Evolutionary conservation across 345 rosid genomes (phyloP).

Genomic region (Rhizophora apiculata): DNA sequence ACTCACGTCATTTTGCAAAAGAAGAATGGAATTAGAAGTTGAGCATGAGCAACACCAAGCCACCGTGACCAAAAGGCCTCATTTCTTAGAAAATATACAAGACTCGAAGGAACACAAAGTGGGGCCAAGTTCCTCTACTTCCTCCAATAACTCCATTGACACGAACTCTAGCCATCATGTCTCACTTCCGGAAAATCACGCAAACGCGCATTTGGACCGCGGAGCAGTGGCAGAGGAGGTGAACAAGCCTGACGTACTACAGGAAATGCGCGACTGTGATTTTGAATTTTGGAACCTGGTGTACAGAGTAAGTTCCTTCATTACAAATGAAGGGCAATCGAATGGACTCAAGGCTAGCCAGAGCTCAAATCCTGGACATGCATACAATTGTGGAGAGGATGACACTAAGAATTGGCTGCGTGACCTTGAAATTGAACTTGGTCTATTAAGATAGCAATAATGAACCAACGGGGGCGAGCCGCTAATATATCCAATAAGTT

Average conservation of each 20-base stretch:
- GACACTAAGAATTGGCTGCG: constrained; percentile 56
- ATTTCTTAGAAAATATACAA: neutral
- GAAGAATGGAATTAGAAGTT: neutral
- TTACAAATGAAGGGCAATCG: constrained; percentile 15
- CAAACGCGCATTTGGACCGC: constrained; percentile 8
- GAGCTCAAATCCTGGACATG: constrained; percentile 22
- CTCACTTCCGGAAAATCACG: constrained; percentile 13
- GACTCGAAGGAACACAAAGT: constrained; percentile 27
- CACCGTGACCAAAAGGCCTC: constrained; percentile 23
- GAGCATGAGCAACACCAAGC: constrained; percentile 15
- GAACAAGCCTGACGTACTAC: constrained; percentile 43
- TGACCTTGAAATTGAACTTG: constrained; percentile 63
- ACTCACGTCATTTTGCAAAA: constrained; percentile 3
- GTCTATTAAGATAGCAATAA: constrained; percentile 24
- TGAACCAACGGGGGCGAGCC: too few relatives aligned
- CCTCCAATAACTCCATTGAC: constrained; percentile 36
- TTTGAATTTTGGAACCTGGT: constrained; percentile 69
- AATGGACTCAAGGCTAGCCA: constrained; percentile 17
- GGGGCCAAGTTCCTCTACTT: constrained; percentile 32
- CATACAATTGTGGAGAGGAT: constrained; percentile 10
- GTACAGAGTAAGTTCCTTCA: constrained; percentile 38
- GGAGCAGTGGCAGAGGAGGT: constrained; percentile 44
- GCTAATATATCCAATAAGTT: too few relatives aligned
- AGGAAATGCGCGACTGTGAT: constrained; percentile 36
- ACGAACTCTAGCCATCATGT: constrained; percentile 19